A percentile compares a stretch with the other conserved stretches of the same genome.
These are phyloP conservation scores for Suillus subaureus DNA, from an alignment of 768 basidiomycete genomes.

Conservation along the genomic window DNA sequence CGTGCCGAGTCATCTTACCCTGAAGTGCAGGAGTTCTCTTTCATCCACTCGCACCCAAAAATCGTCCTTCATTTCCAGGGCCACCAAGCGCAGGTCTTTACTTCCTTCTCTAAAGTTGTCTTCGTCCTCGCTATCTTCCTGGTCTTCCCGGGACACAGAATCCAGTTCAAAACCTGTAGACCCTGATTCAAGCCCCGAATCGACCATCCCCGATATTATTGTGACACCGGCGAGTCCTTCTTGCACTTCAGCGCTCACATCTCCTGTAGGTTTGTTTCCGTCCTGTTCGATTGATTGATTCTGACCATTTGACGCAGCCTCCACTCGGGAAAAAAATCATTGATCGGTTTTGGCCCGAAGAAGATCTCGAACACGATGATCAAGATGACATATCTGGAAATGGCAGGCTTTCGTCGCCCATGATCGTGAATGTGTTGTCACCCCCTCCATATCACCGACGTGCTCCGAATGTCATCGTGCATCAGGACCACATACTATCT, in stretches of 20 bases:
- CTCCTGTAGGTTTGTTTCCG: neutral
- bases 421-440: constrained; percentile 21
- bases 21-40: neutral
- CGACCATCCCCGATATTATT: neutral
- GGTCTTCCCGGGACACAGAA: neutral
- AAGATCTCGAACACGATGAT: constrained; percentile 16
- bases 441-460: constrained; percentile 29
- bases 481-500: constrained; percentile 9
- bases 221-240: neutral
- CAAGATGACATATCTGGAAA: constrained; percentile 22
- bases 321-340: constrained; percentile 30
- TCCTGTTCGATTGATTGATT: constrained; percentile 13
- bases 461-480: constrained; percentile 11
- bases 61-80: neutral
- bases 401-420: constrained; percentile 14
- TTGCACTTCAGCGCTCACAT: neutral
- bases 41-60: neutral
- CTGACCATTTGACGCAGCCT: constrained; percentile 20
- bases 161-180: neutral
- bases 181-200: neutral
- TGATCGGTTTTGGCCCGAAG: constrained; percentile 35
- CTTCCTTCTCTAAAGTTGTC: neutral
- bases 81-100: neutral
- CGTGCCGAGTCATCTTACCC: neutral
- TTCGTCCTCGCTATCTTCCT: neutral